These are phyloP conservation scores for Agaricus blazei DNA, from an alignment of 768 basidiomycete species.

Conservation along the genomic window DNA sequence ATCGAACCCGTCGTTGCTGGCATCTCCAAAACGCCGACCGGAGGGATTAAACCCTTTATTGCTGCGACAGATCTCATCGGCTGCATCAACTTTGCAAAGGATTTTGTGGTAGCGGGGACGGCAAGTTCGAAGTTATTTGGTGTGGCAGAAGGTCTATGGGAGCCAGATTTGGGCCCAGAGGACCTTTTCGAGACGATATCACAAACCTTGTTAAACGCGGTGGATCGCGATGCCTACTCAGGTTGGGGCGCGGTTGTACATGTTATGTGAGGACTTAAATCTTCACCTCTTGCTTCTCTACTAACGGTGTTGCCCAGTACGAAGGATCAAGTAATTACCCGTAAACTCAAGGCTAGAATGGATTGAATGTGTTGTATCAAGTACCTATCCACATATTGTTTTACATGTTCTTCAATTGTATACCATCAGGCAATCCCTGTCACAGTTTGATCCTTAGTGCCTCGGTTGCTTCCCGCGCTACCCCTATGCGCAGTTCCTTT, in stretches of 20 bases:
- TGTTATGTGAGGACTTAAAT: conserved; percentile 66
- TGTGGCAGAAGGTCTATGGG: conserved; percentile 98
- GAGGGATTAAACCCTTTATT: conserved; percentile 84
- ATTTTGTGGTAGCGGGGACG: conserved; percentile 95
- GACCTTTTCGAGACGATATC: conserved; percentile 98
- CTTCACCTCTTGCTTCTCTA: not conserved
- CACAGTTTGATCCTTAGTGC: not conserved
- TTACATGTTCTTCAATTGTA: conserved; percentile 8
- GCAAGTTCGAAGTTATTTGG: conserved; percentile 91
- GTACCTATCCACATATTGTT: not conserved
- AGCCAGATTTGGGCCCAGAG: conserved; percentile 92
- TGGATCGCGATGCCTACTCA: conserved; percentile 94
- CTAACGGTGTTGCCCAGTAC: conserved; percentile 38
- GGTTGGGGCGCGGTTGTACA: conserved; percentile 97
- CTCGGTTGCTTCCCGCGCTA: too few species aligned
- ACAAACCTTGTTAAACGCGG: conserved; percentile 90
- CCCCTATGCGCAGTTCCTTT: not conserved
- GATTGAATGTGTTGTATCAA: conserved; percentile 46
- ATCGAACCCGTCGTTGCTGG: conserved; percentile 97
- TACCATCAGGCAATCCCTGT: not conserved
- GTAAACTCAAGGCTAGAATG: conserved; percentile 88
- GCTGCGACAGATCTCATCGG: conserved; percentile 93
- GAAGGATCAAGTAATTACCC: conserved; percentile 72
- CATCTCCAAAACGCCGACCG: conserved; percentile 66
- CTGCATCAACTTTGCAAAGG: conserved; percentile 90